phyloP scores from a whole-genome alignment of 805 yeast species.

The Sungouiozyma intestinalis region DNA sequence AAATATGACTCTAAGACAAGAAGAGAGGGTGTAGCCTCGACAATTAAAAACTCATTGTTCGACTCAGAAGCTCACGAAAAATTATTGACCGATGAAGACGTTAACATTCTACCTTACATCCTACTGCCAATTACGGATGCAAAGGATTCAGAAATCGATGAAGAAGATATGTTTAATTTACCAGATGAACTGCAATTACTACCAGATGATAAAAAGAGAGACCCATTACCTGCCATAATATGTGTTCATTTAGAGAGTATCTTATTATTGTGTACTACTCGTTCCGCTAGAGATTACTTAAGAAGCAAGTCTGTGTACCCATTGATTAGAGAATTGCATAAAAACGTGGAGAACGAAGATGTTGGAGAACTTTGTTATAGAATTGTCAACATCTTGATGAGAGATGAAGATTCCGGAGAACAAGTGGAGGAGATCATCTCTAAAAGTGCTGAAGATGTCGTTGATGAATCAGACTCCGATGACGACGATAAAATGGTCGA shows the following conservation, averaged over 20 bases:
- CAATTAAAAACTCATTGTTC: slow-evolving; percentile 81
- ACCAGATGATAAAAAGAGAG: slow-evolving; percentile 67
- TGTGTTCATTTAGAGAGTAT: slow-evolving; percentile 71
- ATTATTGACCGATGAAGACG: slow-evolving; percentile 48
- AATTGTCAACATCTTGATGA: slow-evolving; percentile 80
- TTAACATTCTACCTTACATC: slow-evolving; percentile 72
- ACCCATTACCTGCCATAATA: slow-evolving; percentile 54
- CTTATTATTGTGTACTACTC: slow-evolving; percentile 68
- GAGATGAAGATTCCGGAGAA: slow-evolving; percentile 59
- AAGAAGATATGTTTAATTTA: slow-evolving; percentile 75
- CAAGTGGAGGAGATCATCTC: slow-evolving; percentile 38
- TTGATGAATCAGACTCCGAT: slow-evolving; percentile 24
- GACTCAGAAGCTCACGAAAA: slow-evolving; percentile 59
- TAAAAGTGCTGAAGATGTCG: slow-evolving; percentile 41
- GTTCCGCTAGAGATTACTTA: slow-evolving; percentile 59
- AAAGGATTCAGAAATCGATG: slow-evolving; percentile 55
- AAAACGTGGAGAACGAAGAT: slow-evolving; percentile 36
- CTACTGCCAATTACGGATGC: slow-evolving; percentile 75
- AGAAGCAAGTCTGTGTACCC: slow-evolving; percentile 82
- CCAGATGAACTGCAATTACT: slow-evolving; percentile 83
- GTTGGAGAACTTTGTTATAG: slow-evolving; percentile 69
- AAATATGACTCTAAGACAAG: slow-evolving; percentile 66
- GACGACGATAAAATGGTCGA: slow-evolving; percentile 28
- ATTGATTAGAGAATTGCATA: slow-evolving; percentile 75
- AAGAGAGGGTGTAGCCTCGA: slow-evolving; percentile 86